phyloP scores from a whole-genome alignment of 2,329 filamentous ascomycete genomes.

The Alternaria angustiovoidea region DNA sequence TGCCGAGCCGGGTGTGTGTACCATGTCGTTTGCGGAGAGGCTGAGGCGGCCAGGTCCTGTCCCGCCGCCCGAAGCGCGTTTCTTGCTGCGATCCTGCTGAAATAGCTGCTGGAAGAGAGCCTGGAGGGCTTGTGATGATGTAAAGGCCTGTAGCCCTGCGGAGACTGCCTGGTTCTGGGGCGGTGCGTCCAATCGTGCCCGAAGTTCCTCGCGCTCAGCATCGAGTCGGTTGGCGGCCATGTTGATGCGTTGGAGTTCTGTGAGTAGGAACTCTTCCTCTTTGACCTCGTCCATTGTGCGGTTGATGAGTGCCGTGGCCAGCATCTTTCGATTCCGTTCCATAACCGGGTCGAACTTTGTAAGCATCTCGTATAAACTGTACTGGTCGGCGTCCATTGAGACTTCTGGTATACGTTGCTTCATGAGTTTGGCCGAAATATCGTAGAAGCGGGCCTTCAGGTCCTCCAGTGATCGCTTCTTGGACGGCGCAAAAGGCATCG shows the following conservation, averaged over 20 bases:
- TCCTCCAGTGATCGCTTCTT: slow-evolving; percentile 81
- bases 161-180: slow-evolving; percentile 58
- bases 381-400: slow-evolving; percentile 84
- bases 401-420: slow-evolving; percentile 51
- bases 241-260: slow-evolving; percentile 91
- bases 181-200: slow-evolving; percentile 85
- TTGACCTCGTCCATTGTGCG: slow-evolving; percentile 86
- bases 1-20: slow-evolving; percentile 45
- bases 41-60: slow-evolving; percentile 48
- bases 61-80: slow-evolving; percentile 64
- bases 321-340: slow-evolving; percentile 82
- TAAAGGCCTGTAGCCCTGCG: slow-evolving; percentile 65
- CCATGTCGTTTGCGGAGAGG: slow-evolving; percentile 48
- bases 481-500: slow-evolving; percentile 52
- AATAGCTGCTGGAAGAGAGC: slow-evolving; percentile 83
- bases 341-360: slow-evolving; percentile 82
- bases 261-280: slow-evolving; percentile 87
- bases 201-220: slow-evolving; percentile 86
- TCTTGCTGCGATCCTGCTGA: slow-evolving; percentile 85
- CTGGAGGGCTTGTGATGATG: slow-evolving; percentile 80
- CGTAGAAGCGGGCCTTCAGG: slow-evolving; percentile 90
- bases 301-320: slow-evolving; percentile 80
- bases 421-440: slow-evolving; percentile 68
- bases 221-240: slow-evolving; percentile 86
- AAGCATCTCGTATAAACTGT: slow-evolving; percentile 83